Evolutionary conservation across 2,329 filamentous ascomycete genomes (phyloP), one percentile per base, ranked within the genome.

Genomic region (Chaetomium sp.): DNA sequence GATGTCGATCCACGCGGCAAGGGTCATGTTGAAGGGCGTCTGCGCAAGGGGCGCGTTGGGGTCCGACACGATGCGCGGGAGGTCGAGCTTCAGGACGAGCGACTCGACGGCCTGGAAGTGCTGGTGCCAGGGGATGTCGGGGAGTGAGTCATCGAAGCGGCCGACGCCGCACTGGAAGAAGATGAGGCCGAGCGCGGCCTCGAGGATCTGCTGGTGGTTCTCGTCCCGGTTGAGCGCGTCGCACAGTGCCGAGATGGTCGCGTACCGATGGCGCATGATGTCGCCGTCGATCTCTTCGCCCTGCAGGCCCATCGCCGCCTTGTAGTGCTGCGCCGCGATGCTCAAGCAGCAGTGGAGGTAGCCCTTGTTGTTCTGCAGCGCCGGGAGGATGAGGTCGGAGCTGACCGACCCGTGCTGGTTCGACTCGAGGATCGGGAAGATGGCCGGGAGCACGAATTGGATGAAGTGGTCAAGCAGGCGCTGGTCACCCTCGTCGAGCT

Each of bases 301-400:
- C 56, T 85, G 79, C 7, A 89, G 78, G 63, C 85, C 83, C 74
- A 88, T 84, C 0, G 90, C 90, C 2, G 89, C 87, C 82, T 97
- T 97, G 78, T 91, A 87, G 79, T 99, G 95, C 74, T 96, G 91
- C 2, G 93, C 94, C 9, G 95, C 88, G 66, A 96, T 92, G 81
- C 92, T 96, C 67, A 99, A 82, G 79, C 94, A 98, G 81, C 93
- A 97, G 82, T 98, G 93, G 35, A 97, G 84, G 77, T 97, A 99
- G 70, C 89, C 90, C 77, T 91, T 93, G 85, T 98, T 99, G 71
- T 86, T 90, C 75, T 96, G 91, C 38, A 99, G 83, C 8, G 94
- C 91, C 4, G 91, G 92, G 19, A 98, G 85, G 70, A 98, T 90
- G 67, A 96, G 85, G 72, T 95, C 90, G 2, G 91, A 88, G 67